Conservation (phyloP, 345 rosid genomes). For the Camelina hispida region DNA sequence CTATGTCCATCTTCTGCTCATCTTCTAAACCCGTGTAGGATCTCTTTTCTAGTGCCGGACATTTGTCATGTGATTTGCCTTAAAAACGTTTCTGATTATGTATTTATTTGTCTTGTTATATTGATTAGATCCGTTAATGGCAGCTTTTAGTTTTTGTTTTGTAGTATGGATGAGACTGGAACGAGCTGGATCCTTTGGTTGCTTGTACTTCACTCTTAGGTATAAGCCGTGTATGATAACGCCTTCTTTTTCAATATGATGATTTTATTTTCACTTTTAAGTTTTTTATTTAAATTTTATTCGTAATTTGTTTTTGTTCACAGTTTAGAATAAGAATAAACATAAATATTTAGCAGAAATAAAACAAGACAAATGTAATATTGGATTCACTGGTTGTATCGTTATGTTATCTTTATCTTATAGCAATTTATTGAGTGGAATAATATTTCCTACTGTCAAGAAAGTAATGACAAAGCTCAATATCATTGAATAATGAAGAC, state of each 20-base stretch:
- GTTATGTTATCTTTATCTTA: not conserved
- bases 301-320: no score
- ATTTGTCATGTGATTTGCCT: constrained; percentile 30
- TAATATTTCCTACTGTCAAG: constrained; percentile 9
- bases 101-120: constrained; percentile 25
- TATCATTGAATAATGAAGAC: not conserved
- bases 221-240: constrained; percentile 2
- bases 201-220: constrained; percentile 32
- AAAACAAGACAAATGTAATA: not conserved
- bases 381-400: no score
- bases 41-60: constrained; percentile 17
- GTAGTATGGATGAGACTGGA: constrained; percentile 22
- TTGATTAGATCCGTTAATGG: constrained; percentile 10
- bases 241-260: constrained; percentile 6
- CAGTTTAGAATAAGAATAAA: not conserved
- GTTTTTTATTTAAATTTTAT: not conserved
- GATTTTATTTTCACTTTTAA: not conserved
- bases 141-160: constrained; percentile 29
- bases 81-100: constrained; percentile 28
- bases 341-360: not conserved
- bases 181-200: constrained; percentile 30
- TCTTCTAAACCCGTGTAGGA: constrained; percentile 23
- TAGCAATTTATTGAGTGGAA: not conserved
- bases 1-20: constrained; percentile 23
- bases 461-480: not conserved